Conservation (phyloP, 139 green algal species). For the Chlorella vulgaris region DNA sequence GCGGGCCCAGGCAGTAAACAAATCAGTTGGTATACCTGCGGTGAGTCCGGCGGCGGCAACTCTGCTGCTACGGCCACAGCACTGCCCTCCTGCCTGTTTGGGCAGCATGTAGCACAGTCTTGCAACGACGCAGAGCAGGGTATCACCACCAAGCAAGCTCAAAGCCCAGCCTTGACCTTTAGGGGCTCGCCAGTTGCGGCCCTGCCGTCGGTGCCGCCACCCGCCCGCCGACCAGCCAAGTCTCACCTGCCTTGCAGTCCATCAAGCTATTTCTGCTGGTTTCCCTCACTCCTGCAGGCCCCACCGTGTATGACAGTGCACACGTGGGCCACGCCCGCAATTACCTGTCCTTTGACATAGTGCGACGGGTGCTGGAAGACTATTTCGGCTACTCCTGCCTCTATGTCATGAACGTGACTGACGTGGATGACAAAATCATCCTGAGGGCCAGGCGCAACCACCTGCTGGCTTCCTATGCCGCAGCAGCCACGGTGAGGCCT, state of each 20-base stretch:
- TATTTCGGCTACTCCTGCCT: constrained; percentile 92
- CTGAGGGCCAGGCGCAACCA: constrained; percentile 86
- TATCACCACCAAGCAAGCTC: background rate
- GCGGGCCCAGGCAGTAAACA: constrained; percentile 66
- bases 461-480: constrained; percentile 79
- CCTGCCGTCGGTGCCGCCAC: too few relatives aligned
- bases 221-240: too few relatives aligned
- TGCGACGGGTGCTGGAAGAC: constrained; percentile 94
- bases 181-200: too few relatives aligned
- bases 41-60: constrained; percentile 27
- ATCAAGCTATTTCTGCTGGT: too few relatives aligned
- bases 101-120: background rate
- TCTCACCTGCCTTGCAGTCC: too few relatives aligned
- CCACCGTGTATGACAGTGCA: constrained; percentile 95
- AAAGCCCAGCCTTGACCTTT: background rate
- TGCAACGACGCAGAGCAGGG: too few relatives aligned
- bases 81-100: background rate
- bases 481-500: background rate
- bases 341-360: constrained; percentile 98
- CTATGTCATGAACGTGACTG: constrained; percentile 97
- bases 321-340: constrained; percentile 97
- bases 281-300: too few relatives aligned
- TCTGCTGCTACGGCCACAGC: background rate
- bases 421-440: constrained; percentile 97
- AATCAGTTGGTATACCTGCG: constrained; percentile 95